These are phyloP conservation scores for Cutaneotrichosporon cutaneum DNA, from an alignment of 1,284 basidiomycete genomes.

Conservation along the genomic window DNA sequence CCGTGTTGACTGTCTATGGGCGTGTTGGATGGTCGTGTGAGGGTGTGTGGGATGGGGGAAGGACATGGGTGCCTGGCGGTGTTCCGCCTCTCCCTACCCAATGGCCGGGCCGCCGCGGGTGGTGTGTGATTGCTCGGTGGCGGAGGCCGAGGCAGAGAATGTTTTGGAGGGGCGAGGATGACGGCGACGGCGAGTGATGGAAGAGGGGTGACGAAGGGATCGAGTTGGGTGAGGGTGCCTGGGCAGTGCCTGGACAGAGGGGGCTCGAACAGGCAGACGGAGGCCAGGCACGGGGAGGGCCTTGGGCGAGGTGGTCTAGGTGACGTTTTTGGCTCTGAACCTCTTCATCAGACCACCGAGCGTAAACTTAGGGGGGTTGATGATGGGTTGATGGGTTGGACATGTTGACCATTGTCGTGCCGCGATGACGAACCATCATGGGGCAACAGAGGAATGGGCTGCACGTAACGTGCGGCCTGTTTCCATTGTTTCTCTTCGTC, in stretches of 20 bases:
- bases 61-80: too few species aligned
- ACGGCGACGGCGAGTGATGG: background rate
- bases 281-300: background rate
- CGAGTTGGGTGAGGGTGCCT: background rate
- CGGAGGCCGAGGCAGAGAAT: background rate
- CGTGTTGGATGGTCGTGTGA: too few species aligned
- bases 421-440: background rate
- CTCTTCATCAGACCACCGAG: background rate
- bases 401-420: too few species aligned
- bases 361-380: background rate
- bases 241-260: background rate
- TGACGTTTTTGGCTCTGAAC: background rate
- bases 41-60: too few species aligned
- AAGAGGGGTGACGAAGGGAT: background rate
- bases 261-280: background rate
- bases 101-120: too few species aligned
- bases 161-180: background rate
- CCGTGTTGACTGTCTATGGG: too few species aligned
- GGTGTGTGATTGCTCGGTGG: too few species aligned
- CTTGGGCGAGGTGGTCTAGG: background rate
- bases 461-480: background rate
- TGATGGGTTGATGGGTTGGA: too few species aligned
- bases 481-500: background rate
- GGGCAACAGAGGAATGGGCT: background rate
- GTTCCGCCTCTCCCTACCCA: too few species aligned